Conservation (phyloP, 2,329 filamentous ascomycete genomes). For the Penicillium sp. region DNA sequence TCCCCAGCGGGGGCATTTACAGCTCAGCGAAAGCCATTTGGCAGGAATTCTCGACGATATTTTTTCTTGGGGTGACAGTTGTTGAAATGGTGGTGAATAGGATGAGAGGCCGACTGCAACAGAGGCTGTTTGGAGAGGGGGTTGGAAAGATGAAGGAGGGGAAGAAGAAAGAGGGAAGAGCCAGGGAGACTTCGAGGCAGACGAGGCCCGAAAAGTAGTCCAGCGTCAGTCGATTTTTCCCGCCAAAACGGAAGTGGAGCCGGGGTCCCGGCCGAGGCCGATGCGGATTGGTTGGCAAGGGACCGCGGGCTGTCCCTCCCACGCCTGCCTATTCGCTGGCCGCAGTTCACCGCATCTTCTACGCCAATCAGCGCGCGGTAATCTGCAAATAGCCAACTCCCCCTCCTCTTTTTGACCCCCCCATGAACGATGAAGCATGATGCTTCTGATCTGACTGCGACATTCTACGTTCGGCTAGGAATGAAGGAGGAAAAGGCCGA, state of each 20-base stretch:
- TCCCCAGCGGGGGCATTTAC: constrained; percentile 86
- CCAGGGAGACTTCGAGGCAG: background rate
- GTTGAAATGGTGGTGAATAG: constrained; percentile 16
- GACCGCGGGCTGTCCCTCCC: background rate
- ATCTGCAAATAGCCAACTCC: constrained; percentile 7
- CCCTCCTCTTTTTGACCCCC: too few species aligned
- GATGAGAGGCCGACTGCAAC: constrained; percentile 6
- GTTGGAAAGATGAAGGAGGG: constrained; percentile 9
- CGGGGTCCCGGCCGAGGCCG: constrained; percentile 4
- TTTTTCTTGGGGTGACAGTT: constrained; percentile 46
- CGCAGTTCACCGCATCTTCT: constrained; percentile 41
- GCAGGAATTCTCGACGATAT: constrained; percentile 74
- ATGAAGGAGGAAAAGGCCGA: background rate
- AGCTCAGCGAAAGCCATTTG: constrained; percentile 80
- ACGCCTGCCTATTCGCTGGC: constrained; percentile 33
- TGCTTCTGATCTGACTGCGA: background rate
- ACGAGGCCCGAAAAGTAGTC: background rate
- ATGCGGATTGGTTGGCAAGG: constrained; percentile 29
- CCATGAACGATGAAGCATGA: background rate
- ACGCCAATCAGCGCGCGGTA: constrained; percentile 17
- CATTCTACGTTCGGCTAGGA: background rate
- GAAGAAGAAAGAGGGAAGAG: constrained; percentile 15
- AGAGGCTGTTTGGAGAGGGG: constrained; percentile 29
- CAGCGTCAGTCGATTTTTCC: constrained; percentile 31
- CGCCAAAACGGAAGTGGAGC: constrained; percentile 29